Conservation (phyloP, 2,329 filamentous ascomycete species). For the Sporothrix brunneoviolacea region DNA sequence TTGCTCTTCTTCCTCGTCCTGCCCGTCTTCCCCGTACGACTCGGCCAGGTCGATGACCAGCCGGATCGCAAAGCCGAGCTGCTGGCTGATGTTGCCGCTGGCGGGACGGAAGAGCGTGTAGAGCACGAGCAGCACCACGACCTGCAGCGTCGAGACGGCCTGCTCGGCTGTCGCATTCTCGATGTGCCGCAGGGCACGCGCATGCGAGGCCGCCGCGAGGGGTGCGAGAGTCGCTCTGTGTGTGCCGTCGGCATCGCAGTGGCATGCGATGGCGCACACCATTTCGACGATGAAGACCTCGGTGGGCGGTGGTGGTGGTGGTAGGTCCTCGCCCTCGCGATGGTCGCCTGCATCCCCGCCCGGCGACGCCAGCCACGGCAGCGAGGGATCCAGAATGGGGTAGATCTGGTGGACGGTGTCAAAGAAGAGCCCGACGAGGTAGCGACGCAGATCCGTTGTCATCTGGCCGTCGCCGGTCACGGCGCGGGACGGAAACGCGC, state of each 20-base stretch:
- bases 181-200: neutral
- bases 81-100: constrained; percentile 9
- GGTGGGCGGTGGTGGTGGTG: neutral
- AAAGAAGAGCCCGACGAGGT: neutral
- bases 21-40: neutral
- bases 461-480: neutral
- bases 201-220: neutral
- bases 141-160: constrained; percentile 6
- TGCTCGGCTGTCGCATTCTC: neutral
- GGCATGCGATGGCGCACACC: constrained; percentile 6
- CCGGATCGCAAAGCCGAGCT: constrained; percentile 8
- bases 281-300: constrained; percentile 3
- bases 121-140: constrained; percentile 4
- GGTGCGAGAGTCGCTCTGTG: neutral
- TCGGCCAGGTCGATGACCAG: constrained; percentile 7
- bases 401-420: constrained; percentile 1
- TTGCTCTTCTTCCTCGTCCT: neutral
- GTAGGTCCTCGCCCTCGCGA: no score
- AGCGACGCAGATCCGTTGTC: neutral
- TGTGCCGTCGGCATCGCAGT: neutral
- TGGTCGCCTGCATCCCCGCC: neutral
- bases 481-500: no score
- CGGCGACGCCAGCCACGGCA: neutral
- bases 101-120: constrained; percentile 5
- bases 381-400: neutral